Evolutionary conservation across 139 green algal genomes (phyloP), one percentile per base, ranked within the genome.

Genomic region (Haematococcus sp.): DNA sequence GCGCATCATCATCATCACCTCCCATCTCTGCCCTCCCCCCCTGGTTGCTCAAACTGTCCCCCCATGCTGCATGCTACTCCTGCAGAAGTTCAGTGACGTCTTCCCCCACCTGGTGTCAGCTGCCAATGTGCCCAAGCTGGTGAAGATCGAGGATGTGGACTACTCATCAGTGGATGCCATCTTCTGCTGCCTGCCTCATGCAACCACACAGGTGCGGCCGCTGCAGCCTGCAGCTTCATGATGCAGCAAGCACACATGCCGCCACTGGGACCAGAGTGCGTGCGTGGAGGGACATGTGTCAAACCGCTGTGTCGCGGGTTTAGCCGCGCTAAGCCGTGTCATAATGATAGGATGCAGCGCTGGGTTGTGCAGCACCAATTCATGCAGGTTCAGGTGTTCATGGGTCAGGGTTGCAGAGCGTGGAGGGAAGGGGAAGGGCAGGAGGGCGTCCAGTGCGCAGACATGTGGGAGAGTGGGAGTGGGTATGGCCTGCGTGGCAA

Each of bases 101-200:
- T 98, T 97, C 80, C 94, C 95, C 19, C 92, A 97, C 76, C 84
- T 98, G 9, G 68, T 90, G 0, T 83, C 87, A 7, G 88, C 89
- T 35, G 79, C 87, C 27, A 77, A 91, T 40, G 79, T 91, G 11
- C 87, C 85, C 27, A 84, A 76, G 28, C 83, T 98, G 63, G 76
- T 88, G 20, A 97, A 97, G 77, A 95, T 95, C 30, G 91, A 87
- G 23, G 94, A 98, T 70, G 92, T 97, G 0, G 76, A 95, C 65
- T 97, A 87, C 49, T 67, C 54, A 34, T 31, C 86, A 9, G 82
- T 99, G 22, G 95, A 99, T 60, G 92, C 89, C 16, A 94, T 87
- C n/a, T 98, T 99, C 83, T 98, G 94, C 88, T 99, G 95, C 84
- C 85, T 99, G 77, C 95, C 95, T 1, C 95, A 99, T 59, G 95